Evolutionary conservation across 2,329 filamentous ascomycete species (phyloP).

Genomic region (Aspergillus cejpii): DNA sequence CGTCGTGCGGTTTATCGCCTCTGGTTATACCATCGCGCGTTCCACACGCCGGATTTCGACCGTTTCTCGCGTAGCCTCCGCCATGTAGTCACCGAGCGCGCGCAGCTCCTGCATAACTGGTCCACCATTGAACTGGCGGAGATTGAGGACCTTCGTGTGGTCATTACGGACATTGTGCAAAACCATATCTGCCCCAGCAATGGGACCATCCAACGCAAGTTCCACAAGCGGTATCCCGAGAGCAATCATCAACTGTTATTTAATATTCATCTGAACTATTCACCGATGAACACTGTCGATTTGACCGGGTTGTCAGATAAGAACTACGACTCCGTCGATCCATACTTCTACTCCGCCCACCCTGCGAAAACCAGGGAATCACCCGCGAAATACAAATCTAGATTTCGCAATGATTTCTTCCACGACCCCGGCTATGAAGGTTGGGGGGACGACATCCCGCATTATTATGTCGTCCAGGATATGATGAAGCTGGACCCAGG

Average conservation of each 20-base stretch:
- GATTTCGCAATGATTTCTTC: constrained; percentile 43
- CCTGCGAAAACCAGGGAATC: constrained; percentile 16
- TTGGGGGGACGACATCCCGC: constrained; percentile 58
- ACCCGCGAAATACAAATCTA: constrained; percentile 39
- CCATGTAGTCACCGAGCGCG: constrained; percentile 46
- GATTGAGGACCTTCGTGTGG: constrained; percentile 51
- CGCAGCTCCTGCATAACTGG: constrained; percentile 55
- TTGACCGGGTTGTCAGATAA: constrained; percentile 8
- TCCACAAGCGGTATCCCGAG: constrained; percentile 51
- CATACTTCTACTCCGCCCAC: constrained; percentile 23
- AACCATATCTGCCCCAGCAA: constrained; percentile 57
- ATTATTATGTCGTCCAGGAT: constrained; percentile 59
- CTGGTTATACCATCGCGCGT: constrained; percentile 55
- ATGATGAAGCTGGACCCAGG: constrained; percentile 58
- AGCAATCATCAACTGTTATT: constrained; percentile 47
- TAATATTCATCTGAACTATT: constrained; percentile 48
- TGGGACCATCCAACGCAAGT: constrained; percentile 53
- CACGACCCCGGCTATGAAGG: constrained; percentile 54
- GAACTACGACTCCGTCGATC: constrained; percentile 8
- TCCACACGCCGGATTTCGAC: constrained; percentile 48
- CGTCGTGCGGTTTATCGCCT: constrained; percentile 55
- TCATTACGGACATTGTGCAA: constrained; percentile 52
- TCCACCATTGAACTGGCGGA: constrained; percentile 50
- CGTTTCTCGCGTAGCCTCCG: constrained; percentile 46
- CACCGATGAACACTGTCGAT: constrained; percentile 19